Conservation (phyloP, 2,329 filamentous ascomycete genomes). For the Sporothrix phasma region DNA sequence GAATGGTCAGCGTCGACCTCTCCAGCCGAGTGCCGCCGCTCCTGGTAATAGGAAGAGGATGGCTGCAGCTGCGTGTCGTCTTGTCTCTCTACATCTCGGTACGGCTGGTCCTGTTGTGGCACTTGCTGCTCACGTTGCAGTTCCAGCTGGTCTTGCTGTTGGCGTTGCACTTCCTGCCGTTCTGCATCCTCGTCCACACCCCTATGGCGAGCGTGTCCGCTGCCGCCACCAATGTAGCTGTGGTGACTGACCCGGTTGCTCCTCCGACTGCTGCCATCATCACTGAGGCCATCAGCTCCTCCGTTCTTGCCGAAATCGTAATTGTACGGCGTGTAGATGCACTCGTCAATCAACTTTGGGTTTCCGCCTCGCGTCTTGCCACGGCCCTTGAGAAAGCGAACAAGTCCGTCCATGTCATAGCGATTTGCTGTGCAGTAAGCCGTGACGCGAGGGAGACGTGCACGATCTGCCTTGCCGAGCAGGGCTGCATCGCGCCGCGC, state of each 20-base stretch:
- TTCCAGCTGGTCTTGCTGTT: conserved; percentile 25
- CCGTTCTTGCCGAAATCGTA: conserved; percentile 37
- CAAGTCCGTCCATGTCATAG: conserved; percentile 81
- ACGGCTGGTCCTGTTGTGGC: conserved; percentile 15
- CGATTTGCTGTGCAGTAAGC: conserved; percentile 92
- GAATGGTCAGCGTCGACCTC: conserved; percentile 55
- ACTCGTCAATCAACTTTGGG: conserved; percentile 93
- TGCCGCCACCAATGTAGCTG: conserved; percentile 7
- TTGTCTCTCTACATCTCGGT: conserved; percentile 19
- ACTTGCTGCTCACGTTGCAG: conserved; percentile 22
- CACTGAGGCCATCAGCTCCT: conserved; percentile 30
- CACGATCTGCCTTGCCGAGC: conserved; percentile 85
- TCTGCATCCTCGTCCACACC: conserved; percentile 1
- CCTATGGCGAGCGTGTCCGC: conserved; percentile 1
- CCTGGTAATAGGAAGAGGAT: conserved; percentile 33
- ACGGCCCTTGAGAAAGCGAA: conserved; percentile 83
- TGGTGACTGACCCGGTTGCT: conserved; percentile 8
- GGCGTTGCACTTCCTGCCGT: conserved; percentile 17
- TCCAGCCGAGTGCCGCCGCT: conserved; percentile 67
- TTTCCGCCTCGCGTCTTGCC: conserved; percentile 66
- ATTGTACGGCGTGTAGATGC: conserved; percentile 89
- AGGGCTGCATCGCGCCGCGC: conserved; percentile 85
- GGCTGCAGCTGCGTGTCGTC: conserved; percentile 23
- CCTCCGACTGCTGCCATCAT: conserved; percentile 11
- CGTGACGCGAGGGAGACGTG: conserved; percentile 78